These are phyloP conservation scores for Starmerella powellii DNA, from an alignment of 805 yeast genomes.

Conservation along the genomic window DNA sequence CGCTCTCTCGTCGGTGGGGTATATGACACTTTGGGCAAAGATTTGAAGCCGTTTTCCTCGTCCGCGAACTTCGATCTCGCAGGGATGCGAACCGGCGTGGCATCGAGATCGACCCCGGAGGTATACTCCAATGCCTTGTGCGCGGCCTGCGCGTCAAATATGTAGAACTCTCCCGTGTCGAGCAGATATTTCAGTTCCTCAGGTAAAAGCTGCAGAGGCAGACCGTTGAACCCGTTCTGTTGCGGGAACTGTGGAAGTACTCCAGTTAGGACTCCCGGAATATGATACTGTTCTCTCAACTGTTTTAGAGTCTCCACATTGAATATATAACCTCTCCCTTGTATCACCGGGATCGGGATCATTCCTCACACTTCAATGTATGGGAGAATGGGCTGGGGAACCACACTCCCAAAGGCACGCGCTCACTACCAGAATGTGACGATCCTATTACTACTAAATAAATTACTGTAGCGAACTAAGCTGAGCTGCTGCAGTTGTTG, in stretches of 20 bases:
- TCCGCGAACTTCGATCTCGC: background rate
- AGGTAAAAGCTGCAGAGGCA: constrained; percentile 60
- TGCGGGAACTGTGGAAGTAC: constrained; percentile 86
- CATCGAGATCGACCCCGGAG: background rate
- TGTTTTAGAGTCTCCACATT: constrained; percentile 40
- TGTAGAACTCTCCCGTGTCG: constrained; percentile 32
- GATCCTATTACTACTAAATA: too few species aligned
- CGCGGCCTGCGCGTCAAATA: constrained; percentile 34
- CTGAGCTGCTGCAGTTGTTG: too few species aligned
- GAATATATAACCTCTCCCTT: constrained; percentile 45
- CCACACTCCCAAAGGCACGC: too few species aligned
- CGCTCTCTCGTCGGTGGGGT: constrained; percentile 6
- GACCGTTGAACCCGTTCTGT: constrained; percentile 74
- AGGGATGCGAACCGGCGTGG: background rate
- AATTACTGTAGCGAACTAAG: too few species aligned
- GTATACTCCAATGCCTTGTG: background rate
- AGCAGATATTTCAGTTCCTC: constrained; percentile 68
- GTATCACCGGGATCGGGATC: constrained; percentile 32
- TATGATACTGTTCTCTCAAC: constrained; percentile 46
- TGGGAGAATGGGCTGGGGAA: too few species aligned
- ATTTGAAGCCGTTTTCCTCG: background rate
- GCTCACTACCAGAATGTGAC: too few species aligned
- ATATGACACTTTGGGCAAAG: background rate
- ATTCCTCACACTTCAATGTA: background rate
- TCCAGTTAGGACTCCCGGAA: constrained; percentile 70